Base-by-base conservation (phyloP, 192 early-diverging fungal species). In the Funneliformis geosporum region DNA sequence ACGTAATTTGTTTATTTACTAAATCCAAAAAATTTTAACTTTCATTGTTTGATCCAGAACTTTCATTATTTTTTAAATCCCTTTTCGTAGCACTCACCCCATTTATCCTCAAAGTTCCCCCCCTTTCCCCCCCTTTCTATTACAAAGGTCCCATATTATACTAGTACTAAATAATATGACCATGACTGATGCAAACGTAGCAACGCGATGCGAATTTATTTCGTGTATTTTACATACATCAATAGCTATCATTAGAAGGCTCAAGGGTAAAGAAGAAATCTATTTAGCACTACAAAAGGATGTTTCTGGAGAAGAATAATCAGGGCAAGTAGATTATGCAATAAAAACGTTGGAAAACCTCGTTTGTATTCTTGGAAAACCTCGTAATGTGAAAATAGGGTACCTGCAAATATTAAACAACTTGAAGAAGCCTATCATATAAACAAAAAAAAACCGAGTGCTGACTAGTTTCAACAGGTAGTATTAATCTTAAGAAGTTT, bases 381-480 rank as follows among this genome's bases (percentile, higher is more conserved):
- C 68, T 8, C 11, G 68, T 70, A 70, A 70, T 42, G 38, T 70
- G 28, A 38, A 70, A 70, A 70, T 70, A 4, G 33, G 68, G 28
- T 70, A 70, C 10, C 68, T 70, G 9, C 72, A 73, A 73, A 69
- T 73, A 73, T 73, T 8, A 73, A n/a, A 46, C 72, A 73, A 73
- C 72, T 73, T 11, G 72, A 73, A 27, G 25, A 21, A 16, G 46
- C 46, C 11, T 50, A 50, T 28, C 8, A 50, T 73, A 73, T 21
- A n/a, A 73, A 73, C 33, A 73, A 73, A 27, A 73, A 50, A 21
- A 73, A 73, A n/a, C n/a, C 33, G 33, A 33, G 33, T 33, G 33
- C 33, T 33, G 33, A 33, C 33, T 33, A 33, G 33, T 33, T 33
- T 33, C 33, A 33, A 33, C 33, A 33, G 33, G 33, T 33, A 33